Percentiles rank a stretch among this genome's conserved stretches.
These are phyloP conservation scores for Backusella psychrophila DNA, from an alignment of 192 early-diverging fungal genomes.

Conservation along the genomic window DNA sequence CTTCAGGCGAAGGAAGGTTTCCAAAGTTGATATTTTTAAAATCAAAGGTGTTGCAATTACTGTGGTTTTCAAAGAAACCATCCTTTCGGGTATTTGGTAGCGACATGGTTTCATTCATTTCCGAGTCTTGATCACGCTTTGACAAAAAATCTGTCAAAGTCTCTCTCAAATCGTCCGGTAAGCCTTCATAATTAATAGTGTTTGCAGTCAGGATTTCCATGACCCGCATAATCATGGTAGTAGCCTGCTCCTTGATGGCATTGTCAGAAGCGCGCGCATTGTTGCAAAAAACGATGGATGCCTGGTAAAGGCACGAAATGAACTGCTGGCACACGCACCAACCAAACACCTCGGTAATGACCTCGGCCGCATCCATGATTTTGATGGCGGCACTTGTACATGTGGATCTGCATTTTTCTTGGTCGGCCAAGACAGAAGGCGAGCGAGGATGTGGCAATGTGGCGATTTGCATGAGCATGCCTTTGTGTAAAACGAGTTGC, in stretches of 20 bases:
- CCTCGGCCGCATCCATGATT: constrained; percentile 26
- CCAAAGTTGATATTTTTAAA: background rate
- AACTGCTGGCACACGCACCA: constrained; percentile 42
- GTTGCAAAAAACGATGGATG: constrained; percentile 33
- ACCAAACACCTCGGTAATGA: constrained; percentile 21
- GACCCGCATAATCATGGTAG: constrained; percentile 13
- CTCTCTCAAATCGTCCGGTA: constrained; percentile 24
- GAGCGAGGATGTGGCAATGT: background rate
- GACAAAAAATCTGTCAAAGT: constrained; percentile 21
- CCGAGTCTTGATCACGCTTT: background rate
- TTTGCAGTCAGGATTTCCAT: constrained; percentile 14
- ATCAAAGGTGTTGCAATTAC: background rate
- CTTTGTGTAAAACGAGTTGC: constrained; percentile 33
- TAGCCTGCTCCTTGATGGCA: background rate
- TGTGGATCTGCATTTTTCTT: constrained; percentile 1
- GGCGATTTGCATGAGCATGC: background rate
- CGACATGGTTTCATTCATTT: background rate
- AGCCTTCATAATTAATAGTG: constrained; percentile 20
- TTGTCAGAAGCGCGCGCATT: constrained; percentile 3
- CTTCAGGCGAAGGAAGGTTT: constrained; percentile 3
- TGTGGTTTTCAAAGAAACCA: background rate
- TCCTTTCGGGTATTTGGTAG: background rate
- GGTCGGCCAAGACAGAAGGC: background rate
- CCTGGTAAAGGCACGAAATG: constrained; percentile 33
- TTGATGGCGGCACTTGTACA: constrained; percentile 30